Percentiles rank a stretch among this genome's conserved stretches.
Conservation (phyloP, 163 green algal genomes). For the Scenedesmus sp. region DNA sequence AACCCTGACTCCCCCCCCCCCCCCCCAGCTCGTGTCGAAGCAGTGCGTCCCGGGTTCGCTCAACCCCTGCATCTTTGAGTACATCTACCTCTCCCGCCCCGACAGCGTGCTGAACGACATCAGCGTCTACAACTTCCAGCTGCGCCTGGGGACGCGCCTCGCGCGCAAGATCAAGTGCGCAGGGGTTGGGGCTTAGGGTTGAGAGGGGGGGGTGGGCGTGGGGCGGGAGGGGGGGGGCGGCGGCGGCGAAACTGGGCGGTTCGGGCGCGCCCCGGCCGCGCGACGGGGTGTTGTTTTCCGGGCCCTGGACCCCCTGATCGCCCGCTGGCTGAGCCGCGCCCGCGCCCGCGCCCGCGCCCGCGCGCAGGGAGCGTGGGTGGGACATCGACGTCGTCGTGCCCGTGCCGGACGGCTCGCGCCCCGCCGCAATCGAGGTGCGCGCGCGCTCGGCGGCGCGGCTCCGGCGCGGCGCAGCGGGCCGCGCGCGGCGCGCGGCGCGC, state of each 20-base stretch:
- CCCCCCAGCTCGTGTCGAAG: slow-evolving; percentile 65
- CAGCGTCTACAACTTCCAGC: slow-evolving; percentile 97
- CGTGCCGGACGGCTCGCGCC: slow-evolving; percentile 92
- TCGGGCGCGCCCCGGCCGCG: neutral
- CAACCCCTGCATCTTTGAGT: slow-evolving; percentile 93
- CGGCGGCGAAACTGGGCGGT: neutral
- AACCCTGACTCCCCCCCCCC: too few species aligned
- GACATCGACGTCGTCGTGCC: slow-evolving; percentile 95
- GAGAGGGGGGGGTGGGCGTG: too few species aligned
- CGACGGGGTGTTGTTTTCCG: neutral
- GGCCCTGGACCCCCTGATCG: neutral
- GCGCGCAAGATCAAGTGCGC: slow-evolving; percentile 79
- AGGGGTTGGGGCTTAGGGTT: too few species aligned
- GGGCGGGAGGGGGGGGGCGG: too few species aligned
- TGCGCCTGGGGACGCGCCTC: slow-evolving; percentile 84
- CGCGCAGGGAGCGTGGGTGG: slow-evolving; percentile 62
- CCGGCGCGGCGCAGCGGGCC: too few species aligned
- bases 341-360: neutral
- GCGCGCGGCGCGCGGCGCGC: too few species aligned
- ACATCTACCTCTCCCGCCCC: slow-evolving; percentile 88
- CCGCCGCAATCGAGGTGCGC: slow-evolving; percentile 89
- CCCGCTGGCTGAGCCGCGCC: too few species aligned
- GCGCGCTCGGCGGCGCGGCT: too few species aligned
- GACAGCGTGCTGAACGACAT: slow-evolving; percentile 87
- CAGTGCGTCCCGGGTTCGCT: slow-evolving; percentile 49